Conservation (phyloP, 1,284 basidiomycete species). For the Ustilago vetiveriae region DNA sequence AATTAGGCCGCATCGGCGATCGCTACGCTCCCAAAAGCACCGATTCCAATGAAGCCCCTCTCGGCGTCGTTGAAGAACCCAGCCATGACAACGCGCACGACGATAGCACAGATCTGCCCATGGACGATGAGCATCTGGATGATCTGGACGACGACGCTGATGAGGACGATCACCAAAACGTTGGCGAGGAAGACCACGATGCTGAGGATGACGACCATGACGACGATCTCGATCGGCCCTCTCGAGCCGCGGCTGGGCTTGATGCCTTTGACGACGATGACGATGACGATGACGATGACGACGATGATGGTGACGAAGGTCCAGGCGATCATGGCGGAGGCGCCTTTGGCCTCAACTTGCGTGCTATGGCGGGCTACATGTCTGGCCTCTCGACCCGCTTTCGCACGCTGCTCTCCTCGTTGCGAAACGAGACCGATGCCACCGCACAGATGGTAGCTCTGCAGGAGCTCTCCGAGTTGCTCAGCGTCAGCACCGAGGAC, state of each 20-base stretch:
- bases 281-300: conserved; percentile 20
- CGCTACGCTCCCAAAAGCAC: conserved; percentile 1
- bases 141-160: conserved; percentile 13
- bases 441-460: conserved; percentile 82
- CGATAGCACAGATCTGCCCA: conserved; percentile 8
- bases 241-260: not conserved
- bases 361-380: conserved; percentile 62
- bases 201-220: conserved; percentile 11
- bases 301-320: conserved; percentile 39
- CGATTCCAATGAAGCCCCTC: not conserved
- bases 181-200: conserved; percentile 5
- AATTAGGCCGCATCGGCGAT: conserved; percentile 7
- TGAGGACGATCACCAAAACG: conserved; percentile 7
- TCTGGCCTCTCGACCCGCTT: conserved; percentile 54
- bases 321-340: conserved; percentile 35
- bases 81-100: not conserved
- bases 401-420: conserved; percentile 50
- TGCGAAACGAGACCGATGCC: conserved; percentile 68
- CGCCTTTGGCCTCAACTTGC: conserved; percentile 58
- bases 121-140: conserved; percentile 15
- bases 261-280: conserved; percentile 8
- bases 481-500: conserved; percentile 97
- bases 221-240: conserved; percentile 3
- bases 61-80: conserved; percentile 21
- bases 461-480: conserved; percentile 91